A percentile compares a stretch with the other conserved stretches of the same genome.
Evolutionary conservation across 1,284 basidiomycete genomes (phyloP).

Genomic region (Sporisorium graminicola): DNA sequence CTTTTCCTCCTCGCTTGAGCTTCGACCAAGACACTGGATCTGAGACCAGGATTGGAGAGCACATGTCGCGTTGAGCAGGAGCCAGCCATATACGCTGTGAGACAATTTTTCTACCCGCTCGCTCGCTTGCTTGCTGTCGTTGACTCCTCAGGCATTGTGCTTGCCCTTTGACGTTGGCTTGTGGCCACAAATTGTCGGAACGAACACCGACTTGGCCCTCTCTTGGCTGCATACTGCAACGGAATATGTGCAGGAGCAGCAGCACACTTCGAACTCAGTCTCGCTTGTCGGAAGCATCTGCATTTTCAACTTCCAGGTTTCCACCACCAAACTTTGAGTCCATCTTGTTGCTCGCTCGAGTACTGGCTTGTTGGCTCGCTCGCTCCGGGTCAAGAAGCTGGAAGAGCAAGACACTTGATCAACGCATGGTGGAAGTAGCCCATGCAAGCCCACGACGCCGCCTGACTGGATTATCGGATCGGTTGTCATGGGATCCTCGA

Average conservation of each 20-base stretch:
- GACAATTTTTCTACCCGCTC: neutral
- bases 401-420: too few species aligned
- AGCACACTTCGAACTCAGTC: neutral
- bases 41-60: slow-evolving; percentile 16
- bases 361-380: too few species aligned
- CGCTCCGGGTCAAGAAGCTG: too few species aligned
- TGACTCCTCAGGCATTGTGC: neutral
- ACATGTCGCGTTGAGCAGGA: slow-evolving; percentile 6
- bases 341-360: too few species aligned
- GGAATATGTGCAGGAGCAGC: neutral
- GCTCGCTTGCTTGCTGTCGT: neutral
- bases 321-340: neutral
- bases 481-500: neutral
- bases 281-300: neutral
- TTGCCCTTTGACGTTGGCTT: neutral
- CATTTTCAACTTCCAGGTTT: neutral
- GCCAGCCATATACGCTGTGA: neutral
- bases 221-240: neutral
- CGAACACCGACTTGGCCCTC: neutral
- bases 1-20: neutral
- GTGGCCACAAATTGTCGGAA: neutral
- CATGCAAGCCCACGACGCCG: neutral
- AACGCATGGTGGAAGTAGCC: neutral
- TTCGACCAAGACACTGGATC: neutral
- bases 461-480: neutral